A percentile compares a stretch with the other conserved stretches of the same genome.
These are phyloP conservation scores for Penicillium lividum DNA, from an alignment of 495 filamentous ascomycete species.

Conservation along the genomic window DNA sequence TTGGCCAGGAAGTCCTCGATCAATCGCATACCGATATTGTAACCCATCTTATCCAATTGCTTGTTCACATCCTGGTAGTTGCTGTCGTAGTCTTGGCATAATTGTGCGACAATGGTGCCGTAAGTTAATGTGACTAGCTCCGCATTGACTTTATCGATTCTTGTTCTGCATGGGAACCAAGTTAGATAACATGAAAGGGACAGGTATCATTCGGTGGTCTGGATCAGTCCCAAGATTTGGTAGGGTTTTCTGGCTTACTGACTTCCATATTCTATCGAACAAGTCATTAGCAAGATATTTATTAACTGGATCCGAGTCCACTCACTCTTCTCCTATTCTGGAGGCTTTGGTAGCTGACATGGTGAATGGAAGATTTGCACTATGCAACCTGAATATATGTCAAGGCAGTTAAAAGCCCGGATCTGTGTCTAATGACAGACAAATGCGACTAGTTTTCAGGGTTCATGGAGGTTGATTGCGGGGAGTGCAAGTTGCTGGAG, in stretches of 20 bases:
- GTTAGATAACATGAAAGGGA: background rate
- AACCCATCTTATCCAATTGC: slow-evolving; percentile 98
- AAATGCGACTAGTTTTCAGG: background rate
- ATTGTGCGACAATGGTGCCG: slow-evolving; percentile 93
- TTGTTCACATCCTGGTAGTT: slow-evolving; percentile 93
- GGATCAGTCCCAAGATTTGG: background rate
- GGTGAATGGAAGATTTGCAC: background rate
- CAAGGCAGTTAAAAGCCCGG: background rate
- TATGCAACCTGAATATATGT: background rate
- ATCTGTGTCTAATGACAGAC: background rate
- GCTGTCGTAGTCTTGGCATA: slow-evolving; percentile 92
- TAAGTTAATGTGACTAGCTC: slow-evolving; percentile 97
- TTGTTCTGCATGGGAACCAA: slow-evolving; percentile 46
- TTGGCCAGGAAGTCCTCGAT: slow-evolving; percentile 99
- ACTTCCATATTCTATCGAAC: slow-evolving; percentile 89
- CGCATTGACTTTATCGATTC: slow-evolving; percentile 76
- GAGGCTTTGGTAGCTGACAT: slow-evolving; percentile 84
- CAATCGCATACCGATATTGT: slow-evolving; percentile 93
- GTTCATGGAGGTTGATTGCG: slow-evolving; percentile 22
- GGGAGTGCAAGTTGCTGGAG: slow-evolving; percentile 27
- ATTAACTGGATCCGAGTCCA: slow-evolving; percentile 21
- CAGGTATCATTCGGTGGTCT: background rate
- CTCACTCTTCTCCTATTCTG: slow-evolving; percentile 96
- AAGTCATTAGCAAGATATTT: slow-evolving; percentile 27
- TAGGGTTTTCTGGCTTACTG: slow-evolving; percentile 43